Evolutionary conservation across 148 eudicot species (phyloP), one percentile per base, ranked within the genome.

Genomic region (Limonium bicolor): DNA sequence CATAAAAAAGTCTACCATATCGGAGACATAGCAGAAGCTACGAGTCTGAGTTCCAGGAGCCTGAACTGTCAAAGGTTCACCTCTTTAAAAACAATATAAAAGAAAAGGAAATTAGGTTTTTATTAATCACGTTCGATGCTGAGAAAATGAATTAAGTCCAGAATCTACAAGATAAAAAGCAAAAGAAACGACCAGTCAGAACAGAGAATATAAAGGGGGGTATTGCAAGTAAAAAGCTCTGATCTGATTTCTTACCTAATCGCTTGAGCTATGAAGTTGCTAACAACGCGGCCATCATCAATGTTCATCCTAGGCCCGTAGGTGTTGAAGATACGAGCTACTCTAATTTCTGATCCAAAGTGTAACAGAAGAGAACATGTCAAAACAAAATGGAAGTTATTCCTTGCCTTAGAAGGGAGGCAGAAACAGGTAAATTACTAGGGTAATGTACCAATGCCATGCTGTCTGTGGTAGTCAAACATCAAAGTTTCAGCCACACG

Each of bases 241-340:
- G n/a, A n/a, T n/a, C n/a, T n/a, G n/a, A n/a, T n/a, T n/a, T n/a
- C n/a, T 64, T 58, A 88, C 94, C 97, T 56, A 41, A 88, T 58
- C 40, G 97, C 94, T 71, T 83, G 97, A 64, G 97, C 97, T 33
- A 88, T 80, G 74, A 88, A 88, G 46, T 88, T 88, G 65, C 97
- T 88, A 53, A 88, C 97, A 47, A 88, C 97, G 15, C 97, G 92
- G 2, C 97, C 97, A 64, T 88, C 96, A 46, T 88, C 96, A 37
- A 83, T 83, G 36, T 83, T 88, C 96, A 88, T 88, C 23, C 97
- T 86, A 25, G 97, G 97, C 16, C 97, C 97, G 70, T 88, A 88
- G 3, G 97, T 88, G 58, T 88, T 88, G 64, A 88, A 88, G 57
- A 88, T 88, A 43, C 97, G 65, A 30, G 97, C 97, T 49, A 88